Evolutionary conservation across 768 basidiomycete genomes (phyloP).

Genomic region (Naganishia vishniacii): DNA sequence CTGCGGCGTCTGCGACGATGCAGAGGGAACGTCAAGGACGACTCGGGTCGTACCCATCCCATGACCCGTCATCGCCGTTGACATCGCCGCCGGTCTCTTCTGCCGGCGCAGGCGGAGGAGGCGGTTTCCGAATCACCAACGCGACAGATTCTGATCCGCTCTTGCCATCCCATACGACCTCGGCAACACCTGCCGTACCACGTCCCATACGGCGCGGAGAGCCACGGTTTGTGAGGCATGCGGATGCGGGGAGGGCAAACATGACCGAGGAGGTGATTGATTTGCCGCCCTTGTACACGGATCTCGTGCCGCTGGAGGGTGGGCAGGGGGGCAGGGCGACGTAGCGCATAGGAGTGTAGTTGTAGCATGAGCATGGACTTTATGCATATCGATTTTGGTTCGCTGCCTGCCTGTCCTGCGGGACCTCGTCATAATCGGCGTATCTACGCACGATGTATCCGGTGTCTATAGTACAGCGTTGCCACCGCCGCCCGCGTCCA

Average conservation of each 20-base stretch:
- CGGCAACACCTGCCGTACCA: background rate
- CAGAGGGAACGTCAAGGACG: background rate
- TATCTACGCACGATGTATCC: no score
- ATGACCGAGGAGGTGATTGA: conserved; percentile 29
- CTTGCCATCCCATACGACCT: conserved; percentile 2
- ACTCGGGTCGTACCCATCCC: background rate
- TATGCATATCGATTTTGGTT: no score
- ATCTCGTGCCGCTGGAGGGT: conserved; percentile 18
- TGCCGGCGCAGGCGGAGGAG: conserved; percentile 2
- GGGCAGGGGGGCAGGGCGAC: background rate
- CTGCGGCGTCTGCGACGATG: background rate
- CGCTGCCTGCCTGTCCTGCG: no score
- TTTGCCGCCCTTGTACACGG: conserved; percentile 30
- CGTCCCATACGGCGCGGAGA: conserved; percentile 16
- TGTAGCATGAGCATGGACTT: no score
- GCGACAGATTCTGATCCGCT: conserved; percentile 21
- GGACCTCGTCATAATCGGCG: no score
- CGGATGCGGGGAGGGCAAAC: conserved; percentile 26
- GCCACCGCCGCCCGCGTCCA: no score
- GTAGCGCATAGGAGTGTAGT: background rate
- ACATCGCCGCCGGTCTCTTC: background rate
- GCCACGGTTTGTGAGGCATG: conserved; percentile 29
- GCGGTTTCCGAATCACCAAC: conserved; percentile 26
- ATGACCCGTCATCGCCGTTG: background rate
- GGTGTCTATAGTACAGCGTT: no score